These are phyloP conservation scores for Capillidium heterosporum DNA, from an alignment of 371 early-diverging fungal species.

Conservation along the genomic window DNA sequence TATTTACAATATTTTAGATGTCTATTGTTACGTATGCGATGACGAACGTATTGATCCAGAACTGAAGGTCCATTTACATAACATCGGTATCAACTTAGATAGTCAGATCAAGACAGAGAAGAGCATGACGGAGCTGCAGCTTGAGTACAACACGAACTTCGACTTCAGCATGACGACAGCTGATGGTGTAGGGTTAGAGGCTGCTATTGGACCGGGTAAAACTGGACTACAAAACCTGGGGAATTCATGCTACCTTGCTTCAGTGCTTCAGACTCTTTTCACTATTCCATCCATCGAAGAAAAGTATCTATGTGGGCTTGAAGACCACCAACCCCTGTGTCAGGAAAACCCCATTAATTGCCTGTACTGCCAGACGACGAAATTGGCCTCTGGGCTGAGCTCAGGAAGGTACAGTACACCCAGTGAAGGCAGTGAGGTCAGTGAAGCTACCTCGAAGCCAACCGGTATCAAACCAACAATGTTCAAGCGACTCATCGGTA, in stretches of 20 bases:
- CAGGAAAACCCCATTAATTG: constrained; percentile 43
- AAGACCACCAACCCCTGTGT: constrained; percentile 49
- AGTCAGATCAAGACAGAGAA: constrained; percentile 79
- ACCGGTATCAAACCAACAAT: constrained; percentile 62
- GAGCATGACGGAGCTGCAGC: constrained; percentile 79
- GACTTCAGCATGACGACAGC: constrained; percentile 94
- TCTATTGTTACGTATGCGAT: constrained; percentile 83
- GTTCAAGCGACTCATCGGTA: constrained; percentile 82
- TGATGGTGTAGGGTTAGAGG: constrained; percentile 71
- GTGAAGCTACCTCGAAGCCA: constrained; percentile 26
- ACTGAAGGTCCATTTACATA: constrained; percentile 52
- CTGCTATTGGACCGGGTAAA: constrained; percentile 74
- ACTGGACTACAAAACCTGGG: constrained; percentile 90
- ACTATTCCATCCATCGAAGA: constrained; percentile 46
- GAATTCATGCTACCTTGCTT: constrained; percentile 95
- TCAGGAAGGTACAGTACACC: constrained; percentile 55
- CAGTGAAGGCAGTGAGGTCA: constrained; percentile 11
- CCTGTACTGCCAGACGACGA: constrained; percentile 75
- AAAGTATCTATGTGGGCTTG: constrained; percentile 24
- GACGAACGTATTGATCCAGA: constrained; percentile 68
- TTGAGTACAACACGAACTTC: constrained; percentile 90
- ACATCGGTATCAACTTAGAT: constrained; percentile 76
- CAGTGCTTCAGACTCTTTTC: constrained; percentile 74
- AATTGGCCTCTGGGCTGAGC: constrained; percentile 73
- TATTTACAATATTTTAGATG: constrained; percentile 26